Percentiles rank a stretch among this genome's conserved stretches.
phyloP scores from a whole-genome alignment of 192 early-diverging fungal genomes.

The Entomortierella beljakovae region DNA sequence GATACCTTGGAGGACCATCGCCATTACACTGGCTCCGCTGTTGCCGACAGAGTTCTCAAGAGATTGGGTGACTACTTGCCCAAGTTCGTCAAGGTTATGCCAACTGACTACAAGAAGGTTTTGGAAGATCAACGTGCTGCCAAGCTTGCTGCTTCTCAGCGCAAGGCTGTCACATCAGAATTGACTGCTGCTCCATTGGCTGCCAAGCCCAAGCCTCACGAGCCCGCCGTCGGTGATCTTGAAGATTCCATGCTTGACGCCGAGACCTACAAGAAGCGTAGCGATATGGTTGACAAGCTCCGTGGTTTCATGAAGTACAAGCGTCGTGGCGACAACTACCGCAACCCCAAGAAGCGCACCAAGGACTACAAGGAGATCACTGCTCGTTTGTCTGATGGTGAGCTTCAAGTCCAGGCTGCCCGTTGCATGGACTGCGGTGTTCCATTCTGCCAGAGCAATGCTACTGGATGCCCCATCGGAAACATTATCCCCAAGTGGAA shows the following conservation, averaged over 20 bases:
- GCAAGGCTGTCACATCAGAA: conserved; percentile 30
- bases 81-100: conserved; percentile 94
- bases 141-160: conserved; percentile 35
- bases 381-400: conserved; percentile 80
- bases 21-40: conserved; percentile 81
- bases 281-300: conserved; percentile 89
- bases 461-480: conserved; percentile 94
- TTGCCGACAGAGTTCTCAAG: conserved; percentile 77
- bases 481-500: conserved; percentile 99
- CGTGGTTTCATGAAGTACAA: conserved; percentile 96
- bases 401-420: conserved; percentile 93
- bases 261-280: conserved; percentile 74
- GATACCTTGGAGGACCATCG: conserved; percentile 85
- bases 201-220: conserved; percentile 56
- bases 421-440: conserved; percentile 99
- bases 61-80: conserved; percentile 78
- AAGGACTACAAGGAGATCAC: conserved; percentile 97
- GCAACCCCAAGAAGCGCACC: conserved; percentile 82
- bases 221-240: conserved; percentile 82
- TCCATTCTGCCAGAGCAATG: conserved; percentile 98
- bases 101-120: conserved; percentile 89
- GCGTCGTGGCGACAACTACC: conserved; percentile 88
- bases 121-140: conserved; percentile 73
- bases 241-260: conserved; percentile 92
- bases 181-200: conserved; percentile 51